Evolutionary conservation across 768 basidiomycete genomes (phyloP).

Genomic region (Clavaria fumosa): DNA sequence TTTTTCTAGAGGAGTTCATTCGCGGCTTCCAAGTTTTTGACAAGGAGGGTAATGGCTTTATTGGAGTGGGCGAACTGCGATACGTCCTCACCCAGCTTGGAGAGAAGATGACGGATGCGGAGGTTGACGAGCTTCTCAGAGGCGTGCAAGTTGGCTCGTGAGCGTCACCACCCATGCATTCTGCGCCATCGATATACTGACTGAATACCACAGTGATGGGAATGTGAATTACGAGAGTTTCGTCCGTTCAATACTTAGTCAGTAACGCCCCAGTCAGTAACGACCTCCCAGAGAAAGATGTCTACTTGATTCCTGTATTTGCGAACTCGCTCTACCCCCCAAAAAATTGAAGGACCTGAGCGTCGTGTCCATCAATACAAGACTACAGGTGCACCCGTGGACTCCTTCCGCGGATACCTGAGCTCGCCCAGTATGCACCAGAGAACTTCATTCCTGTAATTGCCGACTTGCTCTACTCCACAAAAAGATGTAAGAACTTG

Average conservation of each 20-base stretch:
- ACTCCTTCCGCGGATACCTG: too few relatives aligned
- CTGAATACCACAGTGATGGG: constrained; percentile 49
- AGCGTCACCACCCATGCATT: constrained; percentile 18
- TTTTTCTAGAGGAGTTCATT: constrained; percentile 73
- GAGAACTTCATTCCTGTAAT: too few relatives aligned
- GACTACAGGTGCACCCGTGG: too few relatives aligned
- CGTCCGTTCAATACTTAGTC: constrained; percentile 84
- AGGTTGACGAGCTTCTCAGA: constrained; percentile 95
- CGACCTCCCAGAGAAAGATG: too few relatives aligned
- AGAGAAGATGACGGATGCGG: constrained; percentile 96
- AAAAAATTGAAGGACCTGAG: too few relatives aligned
- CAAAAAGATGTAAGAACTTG: too few relatives aligned
- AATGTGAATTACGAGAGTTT: constrained; percentile 97
- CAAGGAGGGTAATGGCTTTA: constrained; percentile 86
- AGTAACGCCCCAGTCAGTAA: too few relatives aligned
- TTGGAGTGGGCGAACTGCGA: constrained; percentile 81
- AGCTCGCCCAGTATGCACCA: too few relatives aligned
- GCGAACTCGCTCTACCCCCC: too few relatives aligned
- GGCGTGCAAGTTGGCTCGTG: constrained; percentile 84
- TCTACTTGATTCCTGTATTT: too few relatives aligned
- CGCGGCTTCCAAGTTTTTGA: constrained; percentile 99
- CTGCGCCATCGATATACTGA: neutral
- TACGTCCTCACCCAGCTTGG: constrained; percentile 93
- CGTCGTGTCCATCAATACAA: too few relatives aligned
- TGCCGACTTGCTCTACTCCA: too few relatives aligned